A percentile compares a stretch with the other conserved stretches of the same genome.
These are phyloP conservation scores for Diutina scorzettiae DNA, from an alignment of 1,139 yeast genomes.

Conservation along the genomic window DNA sequence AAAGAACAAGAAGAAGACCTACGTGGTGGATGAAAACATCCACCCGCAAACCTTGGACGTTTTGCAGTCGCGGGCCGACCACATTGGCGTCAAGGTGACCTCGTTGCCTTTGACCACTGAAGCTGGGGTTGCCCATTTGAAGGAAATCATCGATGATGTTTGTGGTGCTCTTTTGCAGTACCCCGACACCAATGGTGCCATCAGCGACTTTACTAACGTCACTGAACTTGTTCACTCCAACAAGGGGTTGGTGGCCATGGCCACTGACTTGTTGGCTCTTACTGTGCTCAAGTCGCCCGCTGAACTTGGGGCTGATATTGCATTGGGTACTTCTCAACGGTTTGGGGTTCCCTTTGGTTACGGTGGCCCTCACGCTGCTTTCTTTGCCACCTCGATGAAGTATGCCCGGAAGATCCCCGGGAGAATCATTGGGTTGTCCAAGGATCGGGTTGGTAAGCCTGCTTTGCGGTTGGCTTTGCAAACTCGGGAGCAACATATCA, in stretches of 20 bases:
- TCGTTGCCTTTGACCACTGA: constrained; percentile 41
- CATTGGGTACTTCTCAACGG: constrained; percentile 85
- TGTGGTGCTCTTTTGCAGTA: constrained; percentile 87
- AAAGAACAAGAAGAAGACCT: constrained; percentile 56
- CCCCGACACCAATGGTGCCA: constrained; percentile 79
- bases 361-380: constrained; percentile 99
- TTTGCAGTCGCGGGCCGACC: constrained; percentile 63
- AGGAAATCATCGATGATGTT: constrained; percentile 26
- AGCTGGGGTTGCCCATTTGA: constrained; percentile 33
- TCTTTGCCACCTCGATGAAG: constrained; percentile 71
- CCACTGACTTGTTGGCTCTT: constrained; percentile 82
- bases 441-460: constrained; percentile 79
- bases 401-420: constrained; percentile 94
- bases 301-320: constrained; percentile 84
- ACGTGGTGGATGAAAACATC: constrained; percentile 62
- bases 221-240: constrained; percentile 55
- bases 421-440: constrained; percentile 84
- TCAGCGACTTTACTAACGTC: constrained; percentile 41
- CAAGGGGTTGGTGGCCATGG: constrained; percentile 73
- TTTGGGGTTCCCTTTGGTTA: constrained; percentile 97
- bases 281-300: constrained; percentile 79
- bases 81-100: constrained; percentile 56
- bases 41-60: constrained; percentile 85
- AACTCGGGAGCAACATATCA: constrained; percentile 96
- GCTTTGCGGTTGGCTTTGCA: constrained; percentile 90